phyloP scores from a whole-genome alignment of 164 flowering plant species.

The Dillenia suffruticosa region DNA sequence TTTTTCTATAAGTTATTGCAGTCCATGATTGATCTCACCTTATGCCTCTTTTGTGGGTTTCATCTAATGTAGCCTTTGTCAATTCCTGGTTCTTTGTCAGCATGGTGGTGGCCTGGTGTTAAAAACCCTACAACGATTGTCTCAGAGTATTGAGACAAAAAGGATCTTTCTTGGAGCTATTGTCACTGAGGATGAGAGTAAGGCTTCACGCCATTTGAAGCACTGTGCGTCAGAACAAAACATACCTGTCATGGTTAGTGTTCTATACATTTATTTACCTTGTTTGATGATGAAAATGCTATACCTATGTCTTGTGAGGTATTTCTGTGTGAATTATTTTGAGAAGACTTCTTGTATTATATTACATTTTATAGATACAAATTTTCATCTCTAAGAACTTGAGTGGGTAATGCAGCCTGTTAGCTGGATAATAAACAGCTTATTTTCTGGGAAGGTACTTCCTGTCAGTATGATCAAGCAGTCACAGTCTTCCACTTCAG shows the following conservation, averaged over 20 bases:
- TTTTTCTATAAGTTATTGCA: no score
- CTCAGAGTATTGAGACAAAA: constrained; percentile 38
- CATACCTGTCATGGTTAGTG: constrained; percentile 60
- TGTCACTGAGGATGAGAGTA: constrained; percentile 49
- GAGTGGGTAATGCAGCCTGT: constrained; percentile 44
- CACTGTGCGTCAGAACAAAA: constrained; percentile 66
- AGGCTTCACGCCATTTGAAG: constrained; percentile 68
- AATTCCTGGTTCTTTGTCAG: constrained; percentile 22
- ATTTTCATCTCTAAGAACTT: neutral
- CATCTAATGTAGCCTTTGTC: constrained; percentile 1
- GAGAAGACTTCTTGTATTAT: neutral
- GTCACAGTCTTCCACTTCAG: no score
- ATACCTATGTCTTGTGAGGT: neutral
- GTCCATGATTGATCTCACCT: neutral
- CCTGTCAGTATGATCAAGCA: constrained; percentile 19
- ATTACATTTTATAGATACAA: neutral
- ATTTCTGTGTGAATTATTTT: neutral
- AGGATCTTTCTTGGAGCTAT: constrained; percentile 47
- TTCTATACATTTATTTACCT: neutral
- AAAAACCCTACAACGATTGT: constrained; percentile 59
- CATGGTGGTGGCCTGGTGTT: constrained; percentile 83
- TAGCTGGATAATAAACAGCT: constrained; percentile 74
- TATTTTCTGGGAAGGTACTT: constrained; percentile 54
- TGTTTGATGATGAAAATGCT: neutral
- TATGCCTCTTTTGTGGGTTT: neutral